Evolutionary conservation across 2,329 filamentous ascomycete species (phyloP).

Genomic region (Epichloe typhina): DNA sequence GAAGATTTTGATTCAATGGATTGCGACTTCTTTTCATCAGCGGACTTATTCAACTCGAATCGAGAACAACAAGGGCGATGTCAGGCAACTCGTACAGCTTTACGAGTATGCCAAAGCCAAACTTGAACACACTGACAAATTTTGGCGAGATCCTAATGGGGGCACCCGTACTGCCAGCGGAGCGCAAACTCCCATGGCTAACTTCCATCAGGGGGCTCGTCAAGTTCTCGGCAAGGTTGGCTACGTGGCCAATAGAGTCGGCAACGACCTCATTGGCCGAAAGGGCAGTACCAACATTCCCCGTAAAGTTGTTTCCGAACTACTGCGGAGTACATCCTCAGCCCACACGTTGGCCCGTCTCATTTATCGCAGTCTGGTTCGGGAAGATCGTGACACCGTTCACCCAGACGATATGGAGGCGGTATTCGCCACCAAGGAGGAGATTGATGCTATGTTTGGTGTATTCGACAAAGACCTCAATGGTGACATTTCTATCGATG

Average conservation of each 20-base stretch:
- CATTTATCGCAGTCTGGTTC: conserved; percentile 73
- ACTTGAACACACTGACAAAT: conserved; percentile 38
- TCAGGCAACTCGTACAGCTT: conserved; percentile 43
- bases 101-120: conserved; percentile 67
- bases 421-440: conserved; percentile 71
- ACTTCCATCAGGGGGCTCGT: conserved; percentile 63
- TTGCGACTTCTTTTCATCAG: conserved; percentile 84
- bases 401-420: conserved; percentile 62
- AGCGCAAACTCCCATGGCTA: conserved; percentile 57
- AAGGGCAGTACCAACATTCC: conserved; percentile 61
- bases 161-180: conserved; percentile 36
- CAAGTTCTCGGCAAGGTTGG: conserved; percentile 68
- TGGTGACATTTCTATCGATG: conserved; percentile 90
- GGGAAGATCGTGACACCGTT: conserved; percentile 63
- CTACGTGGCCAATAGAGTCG: conserved; percentile 72
- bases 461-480: conserved; percentile 97
- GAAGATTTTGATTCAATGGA: conserved; percentile 89
- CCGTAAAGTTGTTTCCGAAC: conserved; percentile 67
- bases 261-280: conserved; percentile 82
- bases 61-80: conserved; percentile 84
- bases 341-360: conserved; percentile 78
- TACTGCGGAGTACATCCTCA: conserved; percentile 58
- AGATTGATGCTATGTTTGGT: conserved; percentile 75
- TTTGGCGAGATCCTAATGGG: conserved; percentile 29
- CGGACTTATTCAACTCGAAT: conserved; percentile 86